Evolutionary conservation across 2,329 filamentous ascomycete genomes (phyloP), one percentile per base, ranked within the genome.

Genomic region (Colletotrichum magnum): DNA sequence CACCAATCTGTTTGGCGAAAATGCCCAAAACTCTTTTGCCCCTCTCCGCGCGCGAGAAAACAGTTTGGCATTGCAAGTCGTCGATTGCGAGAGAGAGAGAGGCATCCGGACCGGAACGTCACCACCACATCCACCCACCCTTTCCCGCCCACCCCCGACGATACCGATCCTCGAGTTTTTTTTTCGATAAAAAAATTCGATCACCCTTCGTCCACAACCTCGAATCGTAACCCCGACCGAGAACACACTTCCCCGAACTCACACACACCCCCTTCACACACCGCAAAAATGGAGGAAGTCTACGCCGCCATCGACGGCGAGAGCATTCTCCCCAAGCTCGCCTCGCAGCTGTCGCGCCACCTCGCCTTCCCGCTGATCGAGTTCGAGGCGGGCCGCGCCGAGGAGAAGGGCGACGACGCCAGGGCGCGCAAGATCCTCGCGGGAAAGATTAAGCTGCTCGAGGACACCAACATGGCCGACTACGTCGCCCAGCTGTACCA

Each of bases 381-480:
- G 85, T 98, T 97, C 83, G 88, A 93, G 77, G 91, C 91, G 77
- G 91, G 92, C 79, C 91, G 94, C 81, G 92, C 97, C 74, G 91
- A 94, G 80, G 93, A 94, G 77, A 89, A 90, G 75, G 88, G 87
- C 77, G 85, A 89, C 70, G 84, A 85, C 71, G 82, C 79, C 47
- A 83, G 87, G 82, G 83, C 88, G 64, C 86, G 86, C 76, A 91
- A 95, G 80, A 91, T 97, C 76, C 92, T 92, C 72, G 90, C 93
- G 79, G 91, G 94, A 76, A 97, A 97, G 83, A 97, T 95, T 82
- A 92, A 95, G 84, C 90, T 99, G 68, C 90, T 99, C 75, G 95
- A 97, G 86, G 92, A 94, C 81, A 98, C 96, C 78, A 98, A 98
- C 87, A 99, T 99, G 96, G 96, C 93, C 77, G 96, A 99, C 83